Evolutionary conservation across 2,329 filamentous ascomycete species (phyloP), one percentile per base, ranked within the genome.

Genomic region (Fusarium ambrosium): DNA sequence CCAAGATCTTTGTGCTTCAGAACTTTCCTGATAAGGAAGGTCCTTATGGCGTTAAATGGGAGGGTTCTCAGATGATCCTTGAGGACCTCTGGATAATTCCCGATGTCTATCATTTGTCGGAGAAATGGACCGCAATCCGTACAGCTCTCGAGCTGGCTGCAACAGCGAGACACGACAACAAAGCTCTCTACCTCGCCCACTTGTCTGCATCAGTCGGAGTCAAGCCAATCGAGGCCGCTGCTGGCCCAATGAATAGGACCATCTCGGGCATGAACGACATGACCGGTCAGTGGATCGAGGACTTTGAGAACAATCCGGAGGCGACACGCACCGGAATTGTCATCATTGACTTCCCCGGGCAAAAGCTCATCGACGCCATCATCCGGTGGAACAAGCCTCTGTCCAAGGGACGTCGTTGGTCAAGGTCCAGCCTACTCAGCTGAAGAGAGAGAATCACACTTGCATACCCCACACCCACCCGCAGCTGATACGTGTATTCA

Each of bases 211-310:
- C 84, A 22, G 82, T 87, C 3, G 86, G 86, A 41, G 86, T 88
- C 11, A 71, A 86, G 68, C 87, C 87, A 41, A 86, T 88, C 61
- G 85, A 87, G 74, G 87, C 86, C 2, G 87, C 87, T 13, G 86
- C 87, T 0, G 87, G 87, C 0, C 83, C 85, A n/a, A 74, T 77
- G 62, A 85, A 87, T 72, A 78, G 80, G 48, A 81, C 81, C 18
- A 80, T 87, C 5, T 74, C 77, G n/a, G 87, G 87, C 32, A 87
- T 88, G 81, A 88, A 88, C 66, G 86, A 88, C 72, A 83, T 84
- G 80, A 87, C 86, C 37, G 86, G 86, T 36, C 78, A 80, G 71
- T 88, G 85, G 84, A 79, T 87, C 41, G 77, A 80, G 36, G 79
- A 82, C 43, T 79, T 77, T 36, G 76, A 77, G 24, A 66, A 75